phyloP scores from a whole-genome alignment of 139 green algal species.

The Picochlorum sp. region DNA sequence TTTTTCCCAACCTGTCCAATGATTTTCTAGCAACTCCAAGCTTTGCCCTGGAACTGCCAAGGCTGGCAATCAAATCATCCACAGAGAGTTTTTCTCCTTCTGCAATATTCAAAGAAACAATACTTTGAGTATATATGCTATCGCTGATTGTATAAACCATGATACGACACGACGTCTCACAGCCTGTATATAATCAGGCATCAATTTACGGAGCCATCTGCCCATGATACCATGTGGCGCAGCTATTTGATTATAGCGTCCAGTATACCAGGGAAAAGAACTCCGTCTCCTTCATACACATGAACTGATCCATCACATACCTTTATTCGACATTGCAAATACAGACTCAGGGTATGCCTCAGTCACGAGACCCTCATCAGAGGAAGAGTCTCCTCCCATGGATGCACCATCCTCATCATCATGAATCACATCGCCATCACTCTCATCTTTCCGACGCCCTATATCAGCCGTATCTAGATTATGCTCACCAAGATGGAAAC shows the following conservation, averaged over 20 bases:
- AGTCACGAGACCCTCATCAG: not conserved
- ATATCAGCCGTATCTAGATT: not conserved
- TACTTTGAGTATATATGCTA: not conserved
- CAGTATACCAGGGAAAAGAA: conserved; percentile 23
- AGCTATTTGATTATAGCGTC: not conserved
- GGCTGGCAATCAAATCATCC: conserved; percentile 58
- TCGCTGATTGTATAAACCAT: conserved; percentile 2
- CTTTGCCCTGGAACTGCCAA: conserved; percentile 29
- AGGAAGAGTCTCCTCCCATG: not conserved
- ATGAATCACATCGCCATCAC: conserved; percentile 14
- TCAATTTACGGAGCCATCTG: conserved; percentile 30
- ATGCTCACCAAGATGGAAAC: not conserved
- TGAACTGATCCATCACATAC: conserved; percentile 16
- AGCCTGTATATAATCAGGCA: not conserved
- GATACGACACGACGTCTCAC: not conserved
- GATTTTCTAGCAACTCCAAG: conserved; percentile 46
- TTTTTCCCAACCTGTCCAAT: conserved; percentile 53
- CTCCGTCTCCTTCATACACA: conserved; percentile 10
- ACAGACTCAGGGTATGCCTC: conserved; percentile 70
- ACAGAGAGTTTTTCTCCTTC: conserved; percentile 48
- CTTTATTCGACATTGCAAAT: conserved; percentile 45
- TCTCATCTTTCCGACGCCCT: conserved; percentile 6
- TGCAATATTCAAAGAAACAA: conserved; percentile 8
- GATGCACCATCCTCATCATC: conserved; percentile 27
- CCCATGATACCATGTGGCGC: conserved; percentile 13